Evolutionary conservation across 441 rosid genomes (phyloP), one percentile per base, ranked within the genome.

Genomic region (Breynia disticha): DNA sequence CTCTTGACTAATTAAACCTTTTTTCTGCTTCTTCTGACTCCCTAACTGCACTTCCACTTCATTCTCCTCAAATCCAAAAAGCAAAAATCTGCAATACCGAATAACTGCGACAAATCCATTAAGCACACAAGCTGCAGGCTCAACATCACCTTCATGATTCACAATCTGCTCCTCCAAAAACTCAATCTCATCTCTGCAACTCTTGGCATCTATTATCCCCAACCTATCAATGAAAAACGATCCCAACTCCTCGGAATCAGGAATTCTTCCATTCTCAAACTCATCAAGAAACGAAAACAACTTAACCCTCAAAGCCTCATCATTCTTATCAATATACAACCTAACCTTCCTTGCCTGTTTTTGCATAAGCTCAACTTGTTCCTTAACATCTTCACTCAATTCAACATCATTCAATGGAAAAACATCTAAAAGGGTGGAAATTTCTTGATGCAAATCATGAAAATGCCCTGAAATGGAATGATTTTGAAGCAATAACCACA

Each of bases 131-230:
- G 85, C 80, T 0, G 87, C 44, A 7, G 97, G 98, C 69, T 91
- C 95, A 7, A 84, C 48, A 68, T 86, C 98, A 13, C 87, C 95
- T 28, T 84, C 89, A 21, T 80, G 81, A 39, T 77, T 79, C 59
- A 79, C 81, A 73, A 91, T 81, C 70, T 91, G 95, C 61, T 91
- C 95, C 74, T 88, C 97, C 70, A 91, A 58, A 63, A 83, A 91
- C 67, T 83, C 97, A 38, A 84, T 87, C 63, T 91, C 95, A 0
- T 35, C 55, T 58, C 83, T 75, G 56, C 79, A 91, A 48, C 76
- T 67, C 49, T 63, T 72, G 1, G 87, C 78, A 73, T 84, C 84
- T 48, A 17, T 62, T 52, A 91, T 77, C 63, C 78, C 73, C 67
- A 88, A 52, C 39, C 54, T 65, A 50, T 86, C 87, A 3, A 75